Percentiles rank a stretch among this genome's conserved stretches.
Evolutionary conservation across 805 yeast genomes (phyloP).

Genomic region (Candida glaebosa): DNA sequence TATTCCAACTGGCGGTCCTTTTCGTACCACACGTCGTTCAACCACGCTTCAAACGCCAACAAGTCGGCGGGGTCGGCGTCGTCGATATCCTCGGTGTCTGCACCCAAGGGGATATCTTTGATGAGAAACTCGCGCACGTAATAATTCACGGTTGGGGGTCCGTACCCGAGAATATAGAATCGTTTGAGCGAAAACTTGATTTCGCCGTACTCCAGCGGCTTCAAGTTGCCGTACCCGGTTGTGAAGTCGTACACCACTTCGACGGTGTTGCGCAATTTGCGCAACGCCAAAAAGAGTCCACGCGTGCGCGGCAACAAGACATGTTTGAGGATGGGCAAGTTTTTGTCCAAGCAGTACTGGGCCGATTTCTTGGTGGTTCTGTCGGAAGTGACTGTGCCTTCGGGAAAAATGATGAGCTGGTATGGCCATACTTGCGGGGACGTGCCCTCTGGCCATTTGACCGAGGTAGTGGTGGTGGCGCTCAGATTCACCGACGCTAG

Average conservation of each 20-base stretch:
- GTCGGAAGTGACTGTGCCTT: slow-evolving; percentile 82
- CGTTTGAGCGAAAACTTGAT: slow-evolving; percentile 62
- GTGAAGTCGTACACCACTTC: slow-evolving; percentile 77
- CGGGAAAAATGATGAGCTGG: slow-evolving; percentile 81
- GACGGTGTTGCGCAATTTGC: slow-evolving; percentile 50
- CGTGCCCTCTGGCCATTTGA: slow-evolving; percentile 31
- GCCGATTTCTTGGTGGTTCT: slow-evolving; percentile 59
- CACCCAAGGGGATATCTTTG: slow-evolving; percentile 59
- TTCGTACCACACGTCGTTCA: slow-evolving; percentile 65
- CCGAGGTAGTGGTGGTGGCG: slow-evolving; percentile 11
- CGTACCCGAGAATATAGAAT: slow-evolving; percentile 64
- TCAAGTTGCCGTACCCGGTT: slow-evolving; percentile 74
- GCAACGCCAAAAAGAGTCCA: slow-evolving; percentile 69
- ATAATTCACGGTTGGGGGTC: slow-evolving; percentile 65
- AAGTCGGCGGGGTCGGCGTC: slow-evolving; percentile 40
- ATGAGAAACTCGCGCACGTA: slow-evolving; percentile 58
- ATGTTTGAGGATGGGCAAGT: slow-evolving; percentile 50
- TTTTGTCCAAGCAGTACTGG: slow-evolving; percentile 52
- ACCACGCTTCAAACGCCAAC: slow-evolving; percentile 67
- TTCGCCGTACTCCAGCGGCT: slow-evolving; percentile 67
- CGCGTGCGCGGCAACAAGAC: slow-evolving; percentile 79
- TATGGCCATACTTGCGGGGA: slow-evolving; percentile 36
- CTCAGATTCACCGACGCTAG: slow-evolving; percentile 31
- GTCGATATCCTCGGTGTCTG: slow-evolving; percentile 36
- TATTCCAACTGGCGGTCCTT: slow-evolving; percentile 72